A percentile compares a stretch with the other conserved stretches of the same genome.
phyloP scores from a whole-genome alignment of 805 yeast species.

The Teunomyces atbi region DNA sequence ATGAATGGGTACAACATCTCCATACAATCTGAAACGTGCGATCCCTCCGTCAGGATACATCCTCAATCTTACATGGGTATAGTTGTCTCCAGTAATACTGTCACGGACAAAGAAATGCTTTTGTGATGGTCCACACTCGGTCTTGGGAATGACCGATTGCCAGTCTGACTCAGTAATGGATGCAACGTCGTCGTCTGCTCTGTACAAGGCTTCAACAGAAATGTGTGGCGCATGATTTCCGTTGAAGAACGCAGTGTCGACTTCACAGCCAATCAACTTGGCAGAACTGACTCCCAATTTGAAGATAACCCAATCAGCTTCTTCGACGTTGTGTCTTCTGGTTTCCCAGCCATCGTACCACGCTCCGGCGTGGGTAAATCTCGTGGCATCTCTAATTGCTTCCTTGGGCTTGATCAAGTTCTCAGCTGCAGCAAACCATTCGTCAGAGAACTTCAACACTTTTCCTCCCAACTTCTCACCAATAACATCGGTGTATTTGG shows the following conservation, averaged over 20 bases:
- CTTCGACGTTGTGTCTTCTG: constrained; percentile 82
- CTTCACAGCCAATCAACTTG: constrained; percentile 73
- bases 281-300: constrained; percentile 85
- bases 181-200: constrained; percentile 33
- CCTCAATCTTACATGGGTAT: constrained; percentile 77
- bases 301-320: constrained; percentile 84
- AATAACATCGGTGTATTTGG: constrained; percentile 70
- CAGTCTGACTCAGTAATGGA: constrained; percentile 46
- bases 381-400: constrained; percentile 79
- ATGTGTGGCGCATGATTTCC: constrained; percentile 95
- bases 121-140: constrained; percentile 87
- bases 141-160: constrained; percentile 66
- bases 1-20: constrained; percentile 72
- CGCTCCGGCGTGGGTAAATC: constrained; percentile 82
- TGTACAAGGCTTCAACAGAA: constrained; percentile 69
- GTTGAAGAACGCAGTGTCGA: constrained; percentile 90
- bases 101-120: constrained; percentile 76
- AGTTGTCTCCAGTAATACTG: constrained; percentile 55
- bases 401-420: constrained; percentile 79
- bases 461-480: constrained; percentile 83
- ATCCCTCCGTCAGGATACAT: constrained; percentile 99
- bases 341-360: constrained; percentile 99
- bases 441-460: constrained; percentile 71
- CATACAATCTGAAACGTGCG: constrained; percentile 89
- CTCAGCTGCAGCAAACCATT: constrained; percentile 93